These are phyloP conservation scores for Penicillium brevicompactum DNA, from an alignment of 2,329 filamentous ascomycete genomes.

Conservation along the genomic window DNA sequence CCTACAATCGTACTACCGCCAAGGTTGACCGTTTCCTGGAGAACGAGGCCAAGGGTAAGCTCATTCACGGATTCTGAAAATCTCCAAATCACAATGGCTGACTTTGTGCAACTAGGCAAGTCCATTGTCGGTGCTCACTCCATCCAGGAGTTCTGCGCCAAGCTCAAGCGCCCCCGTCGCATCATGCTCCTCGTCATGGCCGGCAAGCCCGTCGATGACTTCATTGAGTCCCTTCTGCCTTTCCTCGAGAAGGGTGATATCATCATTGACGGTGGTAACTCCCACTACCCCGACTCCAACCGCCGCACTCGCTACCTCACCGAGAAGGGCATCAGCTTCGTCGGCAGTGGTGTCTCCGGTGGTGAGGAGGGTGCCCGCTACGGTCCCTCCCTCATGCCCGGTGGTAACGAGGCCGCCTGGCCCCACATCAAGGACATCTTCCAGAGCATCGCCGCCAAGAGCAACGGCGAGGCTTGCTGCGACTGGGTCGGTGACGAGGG, in stretches of 20 bases:
- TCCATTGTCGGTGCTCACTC: conserved; percentile 91
- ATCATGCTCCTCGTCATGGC: conserved; percentile 99
- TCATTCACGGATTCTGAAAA: background rate
- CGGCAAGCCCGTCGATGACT: conserved; percentile 95
- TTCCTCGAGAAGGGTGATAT: conserved; percentile 86
- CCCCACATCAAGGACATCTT: conserved; percentile 98
- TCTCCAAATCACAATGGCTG: background rate
- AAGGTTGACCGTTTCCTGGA: conserved; percentile 95
- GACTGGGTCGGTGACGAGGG: conserved; percentile 99
- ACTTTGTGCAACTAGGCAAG: conserved; percentile 66
- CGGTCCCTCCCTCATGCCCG: conserved; percentile 96
- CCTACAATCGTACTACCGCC: conserved; percentile 97
- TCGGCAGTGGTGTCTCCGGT: conserved; percentile 96
- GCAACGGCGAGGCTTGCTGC: conserved; percentile 94
- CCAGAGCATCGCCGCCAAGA: conserved; percentile 97
- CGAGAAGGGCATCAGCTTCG: conserved; percentile 88
- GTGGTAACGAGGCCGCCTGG: conserved; percentile 98
- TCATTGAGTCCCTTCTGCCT: conserved; percentile 92
- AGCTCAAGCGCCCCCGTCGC: conserved; percentile 95
- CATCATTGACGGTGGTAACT: conserved; percentile 99
- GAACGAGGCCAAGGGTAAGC: conserved; percentile 80
- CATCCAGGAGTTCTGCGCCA: conserved; percentile 90
- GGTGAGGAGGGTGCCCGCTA: conserved; percentile 99
- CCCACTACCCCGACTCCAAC: conserved; percentile 98
- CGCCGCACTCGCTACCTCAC: conserved; percentile 88